These are phyloP conservation scores for Brettanomyces nanus DNA, from an alignment of 805 yeast genomes.

Conservation along the genomic window DNA sequence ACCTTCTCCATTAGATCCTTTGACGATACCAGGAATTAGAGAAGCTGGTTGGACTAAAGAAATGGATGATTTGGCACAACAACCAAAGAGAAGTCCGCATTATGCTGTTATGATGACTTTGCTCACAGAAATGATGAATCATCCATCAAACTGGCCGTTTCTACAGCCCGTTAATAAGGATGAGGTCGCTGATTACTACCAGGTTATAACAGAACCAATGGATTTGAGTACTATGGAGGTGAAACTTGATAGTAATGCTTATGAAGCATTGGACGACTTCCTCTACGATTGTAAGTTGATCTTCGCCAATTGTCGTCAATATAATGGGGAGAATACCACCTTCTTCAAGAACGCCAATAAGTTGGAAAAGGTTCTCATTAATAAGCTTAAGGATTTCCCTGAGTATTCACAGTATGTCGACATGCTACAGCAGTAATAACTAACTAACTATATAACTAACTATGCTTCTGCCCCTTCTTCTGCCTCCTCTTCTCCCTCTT, in stretches of 20 bases:
- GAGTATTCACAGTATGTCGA: slow-evolving; percentile 83
- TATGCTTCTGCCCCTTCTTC: slow-evolving; percentile 1
- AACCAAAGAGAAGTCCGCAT: slow-evolving; percentile 92
- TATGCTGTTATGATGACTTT: slow-evolving; percentile 88
- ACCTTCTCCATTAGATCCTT: slow-evolving; percentile 61
- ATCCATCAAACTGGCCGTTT: slow-evolving; percentile 98
- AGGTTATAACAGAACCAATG: slow-evolving; percentile 96
- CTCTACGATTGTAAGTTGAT: slow-evolving; percentile 80
- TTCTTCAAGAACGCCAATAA: slow-evolving; percentile 92
- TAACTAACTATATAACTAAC: not conserved
- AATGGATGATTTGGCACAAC: slow-evolving; percentile 93
- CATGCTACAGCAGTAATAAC: slow-evolving; percentile 21
- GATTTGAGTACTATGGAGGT: slow-evolving; percentile 93
- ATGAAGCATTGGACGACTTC: slow-evolving; percentile 85
- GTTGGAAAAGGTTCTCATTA: slow-evolving; percentile 79
- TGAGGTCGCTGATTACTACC: slow-evolving; percentile 94
- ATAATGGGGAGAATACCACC: slow-evolving; percentile 91
- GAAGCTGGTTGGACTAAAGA: slow-evolving; percentile 99
- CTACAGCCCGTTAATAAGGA: slow-evolving; percentile 85
- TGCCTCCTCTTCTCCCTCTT: slow-evolving; percentile 23
- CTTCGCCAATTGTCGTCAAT: slow-evolving; percentile 84
- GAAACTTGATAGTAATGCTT: slow-evolving; percentile 85
- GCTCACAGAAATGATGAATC: slow-evolving; percentile 81
- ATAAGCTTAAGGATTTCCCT: slow-evolving; percentile 80
- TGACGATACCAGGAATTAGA: slow-evolving; percentile 77